Evolutionary conservation across 2,329 filamentous ascomycete species (phyloP), one percentile per base, ranked within the genome.

Genomic region (Aspergillus ibericus): DNA sequence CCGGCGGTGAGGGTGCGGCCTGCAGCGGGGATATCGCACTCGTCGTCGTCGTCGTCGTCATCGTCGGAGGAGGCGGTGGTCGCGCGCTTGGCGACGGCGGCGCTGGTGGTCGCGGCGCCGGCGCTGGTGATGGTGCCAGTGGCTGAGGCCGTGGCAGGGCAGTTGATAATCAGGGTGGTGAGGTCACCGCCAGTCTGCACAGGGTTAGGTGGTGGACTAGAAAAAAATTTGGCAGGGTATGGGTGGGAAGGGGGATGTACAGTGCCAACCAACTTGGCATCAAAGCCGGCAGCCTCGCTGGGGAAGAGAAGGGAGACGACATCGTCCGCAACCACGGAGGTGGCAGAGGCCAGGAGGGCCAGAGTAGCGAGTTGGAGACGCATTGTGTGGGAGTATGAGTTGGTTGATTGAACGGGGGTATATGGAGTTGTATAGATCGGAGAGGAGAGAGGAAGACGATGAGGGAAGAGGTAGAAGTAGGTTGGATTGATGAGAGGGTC

Each of bases 311-410:
- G 9, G 12, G 59, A 57, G 42, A 65, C 54, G 18, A 63, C 27
- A 20, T 65, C 61, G 53, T 58, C 57, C 47, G 63, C 63, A 20
- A 54, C 55, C 25, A 58, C 69, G 27, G 69, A 59, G 38, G 68
- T 64, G 46, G 63, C 63, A 58, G 64, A 61, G 40, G 69, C 63
- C 61, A 72, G 55, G 50, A 72, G 56, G 56, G 66, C 66, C 50
- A 69, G 32, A 56, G 63, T 53, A 60, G 59, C 29, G 47, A 53
- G 53, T 56, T 61, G 58, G 16, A 58, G n/a, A 48, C 59, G 62
- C 62, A 63, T 64, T 22, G 12, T 46, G 56, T 38, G n/a, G 29
- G 18, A 25, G 40, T 32, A 18, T 52, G 16, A 32, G 9, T 32
- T 42, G 16, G 38, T 20, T 29, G 22, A 42, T 27, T n/a, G 9